phyloP scores from a whole-genome alignment of 2,329 filamentous ascomycete genomes.

The Zymoseptoria crescenta region DNA sequence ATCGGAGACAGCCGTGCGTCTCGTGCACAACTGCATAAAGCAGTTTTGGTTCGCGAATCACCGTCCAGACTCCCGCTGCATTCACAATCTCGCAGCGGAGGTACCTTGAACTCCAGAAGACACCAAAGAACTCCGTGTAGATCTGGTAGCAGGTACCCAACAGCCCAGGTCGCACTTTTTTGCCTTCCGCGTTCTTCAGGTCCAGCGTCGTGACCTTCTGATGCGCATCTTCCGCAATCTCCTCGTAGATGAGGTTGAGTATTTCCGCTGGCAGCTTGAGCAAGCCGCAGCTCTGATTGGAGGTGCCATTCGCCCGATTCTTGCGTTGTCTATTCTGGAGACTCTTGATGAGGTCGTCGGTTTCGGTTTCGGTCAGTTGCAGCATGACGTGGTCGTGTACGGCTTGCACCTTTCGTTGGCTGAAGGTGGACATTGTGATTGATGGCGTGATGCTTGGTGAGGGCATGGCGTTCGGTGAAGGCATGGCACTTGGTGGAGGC shows the following conservation, averaged over 20 bases:
- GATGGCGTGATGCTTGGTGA: not conserved
- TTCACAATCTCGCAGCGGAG: no score
- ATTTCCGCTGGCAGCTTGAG: constrained; percentile 1
- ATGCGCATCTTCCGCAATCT: constrained; percentile 1
- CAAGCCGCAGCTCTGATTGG: not conserved
- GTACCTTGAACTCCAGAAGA: not conserved
- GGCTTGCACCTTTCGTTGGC: not conserved
- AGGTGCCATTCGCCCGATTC: not conserved
- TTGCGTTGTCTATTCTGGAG: not conserved
- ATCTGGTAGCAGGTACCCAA: not conserved
- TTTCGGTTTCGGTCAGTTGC: not conserved
- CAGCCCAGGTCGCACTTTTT: not conserved
- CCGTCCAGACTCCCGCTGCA: no score
- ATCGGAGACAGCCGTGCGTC: not conserved
- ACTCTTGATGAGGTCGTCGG: not conserved
- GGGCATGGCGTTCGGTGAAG: no score
- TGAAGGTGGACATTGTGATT: not conserved
- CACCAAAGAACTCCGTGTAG: not conserved
- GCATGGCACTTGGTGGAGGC: not conserved
- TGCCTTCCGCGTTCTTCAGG: not conserved
- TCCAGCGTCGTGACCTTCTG: not conserved
- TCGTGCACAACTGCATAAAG: not conserved
- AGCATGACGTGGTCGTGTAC: not conserved
- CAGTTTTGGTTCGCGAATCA: no score
- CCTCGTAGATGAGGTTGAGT: constrained; percentile 1